Conservation (phyloP, 2,329 filamentous ascomycete genomes). For the Capronia coronata region DNA sequence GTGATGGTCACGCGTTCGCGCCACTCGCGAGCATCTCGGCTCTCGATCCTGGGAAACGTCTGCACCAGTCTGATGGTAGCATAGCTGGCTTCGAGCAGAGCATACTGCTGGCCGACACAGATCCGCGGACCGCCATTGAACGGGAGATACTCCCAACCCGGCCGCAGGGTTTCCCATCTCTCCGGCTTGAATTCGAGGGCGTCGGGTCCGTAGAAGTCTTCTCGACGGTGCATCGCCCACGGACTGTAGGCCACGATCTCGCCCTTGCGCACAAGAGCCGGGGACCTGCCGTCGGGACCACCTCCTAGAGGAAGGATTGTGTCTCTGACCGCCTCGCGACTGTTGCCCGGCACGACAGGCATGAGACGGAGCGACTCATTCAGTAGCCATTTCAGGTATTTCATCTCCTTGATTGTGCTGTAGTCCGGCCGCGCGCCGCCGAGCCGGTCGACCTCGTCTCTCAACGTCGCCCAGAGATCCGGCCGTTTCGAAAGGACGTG, state of each 20-base stretch:
- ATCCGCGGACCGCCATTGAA: slow-evolving; percentile 30
- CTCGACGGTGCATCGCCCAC: slow-evolving; percentile 35
- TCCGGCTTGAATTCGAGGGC: slow-evolving; percentile 34
- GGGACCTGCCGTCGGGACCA: slow-evolving; percentile 41
- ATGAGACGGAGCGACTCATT: slow-evolving; percentile 40
- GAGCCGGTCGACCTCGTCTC: slow-evolving; percentile 31
- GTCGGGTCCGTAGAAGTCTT: slow-evolving; percentile 31
- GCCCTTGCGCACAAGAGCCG: slow-evolving; percentile 45
- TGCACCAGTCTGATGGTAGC: slow-evolving; percentile 67
- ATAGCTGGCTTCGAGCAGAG: slow-evolving; percentile 63
- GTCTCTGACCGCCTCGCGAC: slow-evolving; percentile 37
- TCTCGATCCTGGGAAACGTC: slow-evolving; percentile 58
- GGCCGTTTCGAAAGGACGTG: slow-evolving; percentile 32
- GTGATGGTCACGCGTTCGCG: slow-evolving; percentile 72
- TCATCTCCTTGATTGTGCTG: slow-evolving; percentile 26
- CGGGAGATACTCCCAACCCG: slow-evolving; percentile 34
- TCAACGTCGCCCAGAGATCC: slow-evolving; percentile 40
- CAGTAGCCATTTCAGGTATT: slow-evolving; percentile 29
- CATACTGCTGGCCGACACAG: slow-evolving; percentile 63
- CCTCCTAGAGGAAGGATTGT: slow-evolving; percentile 46
- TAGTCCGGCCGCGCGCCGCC: slow-evolving; percentile 24
- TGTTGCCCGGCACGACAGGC: slow-evolving; percentile 37
- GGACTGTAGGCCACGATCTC: slow-evolving; percentile 40
- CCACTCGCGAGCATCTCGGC: slow-evolving; percentile 25
- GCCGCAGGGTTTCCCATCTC: slow-evolving; percentile 33